Evolutionary conservation across 176 grass and related monocot genomes (phyloP).

Genomic region (Carex myosuroides): DNA sequence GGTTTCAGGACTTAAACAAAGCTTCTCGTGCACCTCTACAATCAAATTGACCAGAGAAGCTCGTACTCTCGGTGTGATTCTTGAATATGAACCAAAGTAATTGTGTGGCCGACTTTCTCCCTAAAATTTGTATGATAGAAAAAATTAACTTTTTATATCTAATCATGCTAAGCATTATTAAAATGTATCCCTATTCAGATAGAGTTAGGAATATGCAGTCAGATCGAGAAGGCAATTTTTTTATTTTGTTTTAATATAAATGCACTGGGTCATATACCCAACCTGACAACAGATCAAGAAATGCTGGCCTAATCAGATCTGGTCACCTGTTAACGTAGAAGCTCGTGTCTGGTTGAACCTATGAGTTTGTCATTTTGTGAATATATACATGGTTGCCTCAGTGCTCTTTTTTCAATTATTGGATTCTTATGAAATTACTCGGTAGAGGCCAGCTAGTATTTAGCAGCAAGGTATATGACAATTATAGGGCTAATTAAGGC

Average conservation of each 20-base stretch:
- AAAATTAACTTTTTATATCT: background rate
- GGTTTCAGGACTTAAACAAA: slow-evolving; percentile 65
- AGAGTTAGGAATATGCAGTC: background rate
- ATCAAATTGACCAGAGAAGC: slow-evolving; percentile 69
- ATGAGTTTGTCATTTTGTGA: background rate
- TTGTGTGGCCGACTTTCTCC: background rate
- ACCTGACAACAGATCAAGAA: background rate
- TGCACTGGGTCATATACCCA: background rate
- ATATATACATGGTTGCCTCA: too few species aligned
- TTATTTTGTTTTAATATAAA: background rate
- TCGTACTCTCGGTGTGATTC: slow-evolving; percentile 72
- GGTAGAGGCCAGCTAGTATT: background rate
- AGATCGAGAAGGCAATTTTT: background rate
- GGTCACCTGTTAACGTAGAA: background rate
- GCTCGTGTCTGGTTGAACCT: background rate
- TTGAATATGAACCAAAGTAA: slow-evolving; percentile 54
- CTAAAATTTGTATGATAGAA: background rate
- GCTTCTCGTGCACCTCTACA: slow-evolving; percentile 81
- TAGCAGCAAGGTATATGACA: background rate
- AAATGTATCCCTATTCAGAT: background rate
- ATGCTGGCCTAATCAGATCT: background rate
- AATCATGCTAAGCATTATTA: background rate
- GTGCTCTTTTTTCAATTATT: background rate
- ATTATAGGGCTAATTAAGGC: background rate
- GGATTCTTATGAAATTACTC: background rate